Evolutionary conservation across 2,329 filamentous ascomycete genomes (phyloP).

Genomic region (Fusarium sp.): DNA sequence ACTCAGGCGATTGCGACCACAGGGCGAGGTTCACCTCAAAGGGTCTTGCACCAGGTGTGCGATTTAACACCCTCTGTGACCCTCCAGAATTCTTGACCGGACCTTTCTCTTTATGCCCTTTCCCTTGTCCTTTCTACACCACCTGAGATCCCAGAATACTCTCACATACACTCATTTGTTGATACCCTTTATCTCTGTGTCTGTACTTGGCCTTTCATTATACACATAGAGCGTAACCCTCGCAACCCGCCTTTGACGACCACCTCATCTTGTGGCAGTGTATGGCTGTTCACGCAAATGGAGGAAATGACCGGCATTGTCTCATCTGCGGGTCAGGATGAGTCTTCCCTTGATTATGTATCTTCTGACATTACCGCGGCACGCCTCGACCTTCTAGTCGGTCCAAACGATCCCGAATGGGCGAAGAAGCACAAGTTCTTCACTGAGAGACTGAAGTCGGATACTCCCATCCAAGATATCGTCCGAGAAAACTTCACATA

Average conservation of each 20-base stretch:
- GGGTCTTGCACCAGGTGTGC: neutral
- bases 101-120: slow-evolving; percentile 11
- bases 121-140: neutral
- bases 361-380: neutral
- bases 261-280: neutral
- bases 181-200: neutral
- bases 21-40: neutral
- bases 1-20: neutral
- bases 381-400: slow-evolving; percentile 38
- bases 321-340: neutral
- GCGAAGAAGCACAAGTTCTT: slow-evolving; percentile 46
- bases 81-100: neutral
- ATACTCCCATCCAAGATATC: slow-evolving; percentile 44
- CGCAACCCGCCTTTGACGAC: neutral
- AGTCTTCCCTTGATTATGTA: neutral
- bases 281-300: neutral
- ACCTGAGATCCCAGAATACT: neutral
- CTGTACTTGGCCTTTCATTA: neutral
- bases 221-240: neutral
- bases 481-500: slow-evolving; percentile 47
- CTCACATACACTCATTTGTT: neutral
- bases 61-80: slow-evolving; percentile 19
- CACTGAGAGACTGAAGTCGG: slow-evolving; percentile 35
- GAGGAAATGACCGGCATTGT: neutral
- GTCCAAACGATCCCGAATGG: slow-evolving; percentile 36